phyloP scores from a whole-genome alignment of 306 rosid species.

The Quercus dentata region DNA sequence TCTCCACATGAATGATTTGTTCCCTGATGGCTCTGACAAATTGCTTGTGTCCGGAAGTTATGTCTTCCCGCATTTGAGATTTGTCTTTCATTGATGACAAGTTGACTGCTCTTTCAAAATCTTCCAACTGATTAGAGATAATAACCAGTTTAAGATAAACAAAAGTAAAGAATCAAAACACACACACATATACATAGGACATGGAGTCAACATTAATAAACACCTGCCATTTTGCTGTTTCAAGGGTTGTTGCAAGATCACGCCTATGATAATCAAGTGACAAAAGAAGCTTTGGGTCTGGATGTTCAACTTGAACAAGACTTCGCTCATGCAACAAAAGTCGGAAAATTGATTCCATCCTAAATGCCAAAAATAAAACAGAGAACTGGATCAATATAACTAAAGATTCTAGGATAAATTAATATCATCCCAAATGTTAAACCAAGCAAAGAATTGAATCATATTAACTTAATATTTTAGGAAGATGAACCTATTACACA shows the following conservation, averaged over 20 bases:
- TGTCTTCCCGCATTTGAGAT: slow-evolving; percentile 25
- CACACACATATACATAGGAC: not conserved
- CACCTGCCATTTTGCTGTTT: slow-evolving; percentile 43
- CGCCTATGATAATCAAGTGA: slow-evolving; percentile 34
- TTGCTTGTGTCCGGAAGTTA: slow-evolving; percentile 28
- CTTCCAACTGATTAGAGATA: slow-evolving; percentile 35
- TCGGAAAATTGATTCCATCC: slow-evolving; percentile 40
- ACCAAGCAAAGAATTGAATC: not conserved
- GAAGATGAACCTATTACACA: not conserved
- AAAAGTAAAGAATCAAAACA: not conserved
- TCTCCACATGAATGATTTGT: slow-evolving; percentile 32
- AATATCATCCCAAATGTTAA: slow-evolving; percentile 30
- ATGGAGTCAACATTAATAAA: not conserved
- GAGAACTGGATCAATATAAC: not conserved
- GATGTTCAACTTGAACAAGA: slow-evolving; percentile 21
- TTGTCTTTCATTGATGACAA: slow-evolving; percentile 17
- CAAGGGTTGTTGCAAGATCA: slow-evolving; percentile 39
- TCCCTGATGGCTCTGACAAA: slow-evolving; percentile 37
- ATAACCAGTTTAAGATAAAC: not conserved
- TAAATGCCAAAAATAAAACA: not conserved
- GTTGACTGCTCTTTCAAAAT: slow-evolving; percentile 41
- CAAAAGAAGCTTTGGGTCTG: slow-evolving; percentile 23
- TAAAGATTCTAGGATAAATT: not conserved
- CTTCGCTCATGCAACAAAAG: slow-evolving; percentile 32
- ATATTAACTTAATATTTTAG: not conserved